phyloP scores from a whole-genome alignment of 1,284 basidiomycete species.

The Hypsizygus ulmarius region DNA sequence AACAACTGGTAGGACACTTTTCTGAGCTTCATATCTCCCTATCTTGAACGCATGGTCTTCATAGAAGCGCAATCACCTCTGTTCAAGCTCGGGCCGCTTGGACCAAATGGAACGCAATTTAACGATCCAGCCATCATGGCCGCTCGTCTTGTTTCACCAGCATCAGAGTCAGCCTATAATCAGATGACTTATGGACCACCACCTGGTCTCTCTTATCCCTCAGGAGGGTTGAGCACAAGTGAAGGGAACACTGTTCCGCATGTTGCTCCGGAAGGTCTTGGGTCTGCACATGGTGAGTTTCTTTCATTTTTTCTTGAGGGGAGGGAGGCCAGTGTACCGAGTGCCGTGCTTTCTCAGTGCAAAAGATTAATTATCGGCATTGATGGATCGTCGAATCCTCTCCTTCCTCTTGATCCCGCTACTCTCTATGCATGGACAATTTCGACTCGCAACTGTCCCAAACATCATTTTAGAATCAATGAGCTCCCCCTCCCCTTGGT shows the following conservation, averaged over 20 bases:
- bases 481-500: constrained; percentile 39
- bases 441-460: constrained; percentile 30
- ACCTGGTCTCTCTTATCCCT: constrained; percentile 51
- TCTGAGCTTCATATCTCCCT: not conserved
- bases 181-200: constrained; percentile 55
- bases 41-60: not conserved
- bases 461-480: constrained; percentile 24
- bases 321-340: constrained; percentile 80
- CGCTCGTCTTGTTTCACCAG: constrained; percentile 53
- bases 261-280: constrained; percentile 32
- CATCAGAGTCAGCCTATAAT: constrained; percentile 25
- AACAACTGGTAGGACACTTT: constrained; percentile 14
- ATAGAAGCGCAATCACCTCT: constrained; percentile 10
- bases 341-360: constrained; percentile 79
- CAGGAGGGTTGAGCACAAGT: constrained; percentile 15
- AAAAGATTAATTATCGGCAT: constrained; percentile 68
- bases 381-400: constrained; percentile 45
- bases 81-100: constrained; percentile 32
- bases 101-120: constrained; percentile 42
- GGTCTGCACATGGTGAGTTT: constrained; percentile 64
- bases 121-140: constrained; percentile 83
- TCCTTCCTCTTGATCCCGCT: constrained; percentile 25
- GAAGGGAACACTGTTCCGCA: constrained; percentile 6
- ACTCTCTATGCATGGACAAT: constrained; percentile 25
- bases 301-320: constrained; percentile 50